Evolutionary conservation across 257 asterid genomes (phyloP).

Genomic region (Capsicum rhomboideum): DNA sequence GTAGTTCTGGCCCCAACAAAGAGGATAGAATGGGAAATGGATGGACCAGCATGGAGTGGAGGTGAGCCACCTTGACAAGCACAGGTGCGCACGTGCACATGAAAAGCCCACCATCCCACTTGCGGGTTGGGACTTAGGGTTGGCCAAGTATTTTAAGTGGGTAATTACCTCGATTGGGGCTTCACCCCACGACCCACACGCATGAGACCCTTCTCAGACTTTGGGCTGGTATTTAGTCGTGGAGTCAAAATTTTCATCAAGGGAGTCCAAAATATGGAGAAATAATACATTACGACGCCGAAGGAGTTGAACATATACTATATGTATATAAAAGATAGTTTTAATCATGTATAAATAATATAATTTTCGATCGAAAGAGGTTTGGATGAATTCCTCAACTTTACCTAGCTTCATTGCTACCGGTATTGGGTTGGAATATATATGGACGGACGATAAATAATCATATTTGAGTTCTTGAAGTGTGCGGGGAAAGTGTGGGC

Average conservation of each 20-base stretch:
- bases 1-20: not conserved
- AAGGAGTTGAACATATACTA: too few relatives aligned
- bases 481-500: not conserved
- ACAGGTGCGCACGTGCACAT: slow-evolving; percentile 71
- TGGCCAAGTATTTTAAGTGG: not conserved
- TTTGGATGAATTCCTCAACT: too few relatives aligned
- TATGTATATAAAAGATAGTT: too few relatives aligned
- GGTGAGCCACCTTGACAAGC: slow-evolving; percentile 22
- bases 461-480: not conserved
- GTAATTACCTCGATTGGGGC: slow-evolving; percentile 1
- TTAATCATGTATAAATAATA: too few relatives aligned
- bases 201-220: not conserved
- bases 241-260: too few relatives aligned
- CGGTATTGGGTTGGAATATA: not conserved
- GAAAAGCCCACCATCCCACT: slow-evolving; percentile 73
- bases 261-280: too few relatives aligned
- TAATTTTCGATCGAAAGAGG: too few relatives aligned
- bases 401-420: too few relatives aligned
- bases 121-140: slow-evolving; percentile 12
- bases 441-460: not conserved
- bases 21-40: slow-evolving; percentile 5
- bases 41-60: slow-evolving; percentile 31
- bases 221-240: not conserved
- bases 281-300: too few relatives aligned
- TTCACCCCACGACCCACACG: not conserved